A percentile compares a stretch with the other conserved stretches of the same genome.
Conservation (phyloP, 2,329 filamentous ascomycete species). For the Neopestalotiopsis clavispora region DNA sequence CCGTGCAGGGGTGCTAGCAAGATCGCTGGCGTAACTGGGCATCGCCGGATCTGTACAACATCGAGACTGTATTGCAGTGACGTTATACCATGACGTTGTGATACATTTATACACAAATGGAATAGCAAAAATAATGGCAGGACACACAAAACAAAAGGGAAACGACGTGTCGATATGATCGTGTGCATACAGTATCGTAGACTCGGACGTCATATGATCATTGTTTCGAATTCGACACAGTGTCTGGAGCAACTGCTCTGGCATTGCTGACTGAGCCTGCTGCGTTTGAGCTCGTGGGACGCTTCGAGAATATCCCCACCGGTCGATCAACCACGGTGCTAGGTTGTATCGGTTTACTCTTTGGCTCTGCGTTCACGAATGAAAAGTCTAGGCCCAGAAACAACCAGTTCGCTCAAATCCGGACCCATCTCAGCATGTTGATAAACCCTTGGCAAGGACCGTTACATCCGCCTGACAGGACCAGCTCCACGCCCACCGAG, state of each 20-base stretch:
- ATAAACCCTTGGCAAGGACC: not conserved
- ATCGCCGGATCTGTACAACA: not conserved
- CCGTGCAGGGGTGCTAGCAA: conserved; percentile 3
- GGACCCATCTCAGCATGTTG: not conserved
- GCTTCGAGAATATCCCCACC: not conserved
- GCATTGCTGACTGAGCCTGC: not conserved
- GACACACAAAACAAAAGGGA: not conserved
- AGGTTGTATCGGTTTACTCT: not conserved
- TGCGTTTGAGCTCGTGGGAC: not conserved
- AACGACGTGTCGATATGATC: not conserved
- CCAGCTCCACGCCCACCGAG: not conserved
- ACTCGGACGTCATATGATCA: not conserved
- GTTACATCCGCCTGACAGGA: conserved; percentile 1
- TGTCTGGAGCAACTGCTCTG: not conserved
- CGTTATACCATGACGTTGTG: conserved; percentile 1
- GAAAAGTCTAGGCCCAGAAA: not conserved
- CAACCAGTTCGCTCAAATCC: not conserved
- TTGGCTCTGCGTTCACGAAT: not conserved
- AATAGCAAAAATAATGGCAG: not conserved
- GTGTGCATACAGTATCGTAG: not conserved
- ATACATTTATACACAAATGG: not conserved
- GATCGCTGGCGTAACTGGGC: not conserved
- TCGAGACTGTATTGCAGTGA: not conserved
- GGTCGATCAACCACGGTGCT: not conserved
- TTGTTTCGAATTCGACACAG: not conserved